Percentiles rank a stretch among this genome's conserved stretches.
Evolutionary conservation across 106 monocot genomes (phyloP).

Genomic region (Acorus gramineus): DNA sequence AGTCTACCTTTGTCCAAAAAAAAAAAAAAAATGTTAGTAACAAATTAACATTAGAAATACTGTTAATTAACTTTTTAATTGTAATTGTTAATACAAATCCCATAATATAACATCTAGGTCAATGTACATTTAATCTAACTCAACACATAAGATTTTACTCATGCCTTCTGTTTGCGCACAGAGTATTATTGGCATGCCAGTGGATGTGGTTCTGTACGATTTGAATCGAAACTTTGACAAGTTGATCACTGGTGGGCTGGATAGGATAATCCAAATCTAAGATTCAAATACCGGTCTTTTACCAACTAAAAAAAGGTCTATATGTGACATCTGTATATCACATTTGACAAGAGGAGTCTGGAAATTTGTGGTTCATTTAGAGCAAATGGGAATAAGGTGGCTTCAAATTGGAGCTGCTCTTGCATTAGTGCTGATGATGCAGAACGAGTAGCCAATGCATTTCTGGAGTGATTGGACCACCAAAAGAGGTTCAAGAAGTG

Average conservation of each 20-base stretch:
- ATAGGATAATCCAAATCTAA: conserved; percentile 70
- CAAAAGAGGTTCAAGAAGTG: too few relatives aligned
- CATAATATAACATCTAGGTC: too few relatives aligned
- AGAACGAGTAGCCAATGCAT: too few relatives aligned
- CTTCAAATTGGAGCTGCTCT: conserved; percentile 75
- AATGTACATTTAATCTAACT: too few relatives aligned
- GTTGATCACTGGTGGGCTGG: conserved; percentile 76
- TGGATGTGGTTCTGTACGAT: conserved; percentile 69
- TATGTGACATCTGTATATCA: conserved; percentile 62
- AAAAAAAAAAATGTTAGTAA: too few relatives aligned
- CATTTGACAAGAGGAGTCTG: conserved; percentile 69
- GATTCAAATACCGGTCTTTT: conserved; percentile 41
- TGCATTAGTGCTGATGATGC: conserved; percentile 55
- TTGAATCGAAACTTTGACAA: conserved; percentile 60
- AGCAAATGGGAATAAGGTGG: conserved; percentile 41
- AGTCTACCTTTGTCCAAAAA: too few relatives aligned
- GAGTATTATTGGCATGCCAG: conserved; percentile 69
- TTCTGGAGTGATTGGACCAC: too few relatives aligned
- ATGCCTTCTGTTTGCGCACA: conserved; percentile 55
- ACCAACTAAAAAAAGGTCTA: conserved; percentile 59
- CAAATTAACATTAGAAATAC: too few relatives aligned
- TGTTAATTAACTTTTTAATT: too few relatives aligned
- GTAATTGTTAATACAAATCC: too few relatives aligned
- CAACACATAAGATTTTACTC: conserved; percentile 8
- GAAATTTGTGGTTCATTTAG: conserved; percentile 68